Evolutionary conservation across 139 green algal genomes (phyloP).

Genomic region (Tetradesmus obliquus): DNA sequence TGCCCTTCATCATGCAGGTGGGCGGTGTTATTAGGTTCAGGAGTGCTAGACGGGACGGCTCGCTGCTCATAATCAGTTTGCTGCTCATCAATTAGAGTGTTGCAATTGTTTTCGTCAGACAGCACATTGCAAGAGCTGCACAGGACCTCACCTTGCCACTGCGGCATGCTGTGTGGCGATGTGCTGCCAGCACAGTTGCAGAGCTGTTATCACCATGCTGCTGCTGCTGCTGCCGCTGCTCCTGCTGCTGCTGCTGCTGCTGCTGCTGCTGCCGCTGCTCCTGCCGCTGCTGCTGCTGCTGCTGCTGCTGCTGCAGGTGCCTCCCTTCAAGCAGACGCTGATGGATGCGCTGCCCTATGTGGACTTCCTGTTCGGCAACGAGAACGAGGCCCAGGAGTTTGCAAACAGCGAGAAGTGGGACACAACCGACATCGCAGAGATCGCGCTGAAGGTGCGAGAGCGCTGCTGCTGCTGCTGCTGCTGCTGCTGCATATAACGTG

Average conservation of each 20-base stretch:
- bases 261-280: conserved; percentile 60
- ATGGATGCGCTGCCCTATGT: conserved; percentile 89
- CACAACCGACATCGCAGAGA: conserved; percentile 84
- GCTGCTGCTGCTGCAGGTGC: conserved; percentile 62
- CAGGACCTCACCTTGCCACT: too few species aligned
- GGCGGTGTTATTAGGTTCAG: conserved; percentile 42
- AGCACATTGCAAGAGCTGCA: too few species aligned
- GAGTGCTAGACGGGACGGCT: too few species aligned
- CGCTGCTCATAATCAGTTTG: too few species aligned
- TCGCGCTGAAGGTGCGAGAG: conserved; percentile 80
- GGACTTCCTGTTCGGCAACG: conserved; percentile 98
- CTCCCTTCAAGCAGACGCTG: conserved; percentile 90
- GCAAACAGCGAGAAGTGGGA: conserved; percentile 93
- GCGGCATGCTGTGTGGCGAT: neutral
- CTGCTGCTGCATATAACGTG: conserved; percentile 9
- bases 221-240: neutral
- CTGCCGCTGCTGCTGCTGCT: neutral
- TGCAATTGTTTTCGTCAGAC: too few species aligned
- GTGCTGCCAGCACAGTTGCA: neutral
- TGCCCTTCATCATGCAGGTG: conserved; percentile 96
- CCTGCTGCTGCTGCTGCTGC: neutral
- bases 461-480: neutral
- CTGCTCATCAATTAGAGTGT: too few species aligned
- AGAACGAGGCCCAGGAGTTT: conserved; percentile 95
- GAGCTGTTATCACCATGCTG: neutral